phyloP scores from a whole-genome alignment of 2,329 filamentous ascomycete species.

The Talaromyces sp. region DNA sequence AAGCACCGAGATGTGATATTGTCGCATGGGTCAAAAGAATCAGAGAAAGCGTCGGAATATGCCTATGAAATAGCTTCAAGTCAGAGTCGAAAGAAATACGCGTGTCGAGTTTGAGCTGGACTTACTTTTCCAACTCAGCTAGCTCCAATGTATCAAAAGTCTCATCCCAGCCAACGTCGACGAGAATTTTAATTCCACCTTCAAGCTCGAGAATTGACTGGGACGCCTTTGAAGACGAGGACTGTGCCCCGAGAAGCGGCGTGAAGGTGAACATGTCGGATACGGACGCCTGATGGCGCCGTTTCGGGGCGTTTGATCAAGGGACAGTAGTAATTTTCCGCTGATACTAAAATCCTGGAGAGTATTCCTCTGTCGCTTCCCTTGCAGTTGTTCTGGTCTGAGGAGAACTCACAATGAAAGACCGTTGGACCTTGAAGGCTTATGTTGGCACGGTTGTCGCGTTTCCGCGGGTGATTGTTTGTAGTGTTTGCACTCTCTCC shows the following conservation, averaged over 20 bases:
- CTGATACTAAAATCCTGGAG: neutral
- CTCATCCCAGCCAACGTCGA: conserved; percentile 96
- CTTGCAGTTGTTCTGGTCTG: neutral
- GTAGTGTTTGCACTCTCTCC: conserved; percentile 8
- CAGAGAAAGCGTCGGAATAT: conserved; percentile 84
- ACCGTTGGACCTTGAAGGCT: neutral
- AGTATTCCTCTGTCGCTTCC: neutral
- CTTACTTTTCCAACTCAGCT: conserved; percentile 81
- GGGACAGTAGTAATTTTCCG: neutral
- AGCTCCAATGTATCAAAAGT: conserved; percentile 77
- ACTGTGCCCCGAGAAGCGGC: conserved; percentile 84
- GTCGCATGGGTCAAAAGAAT: conserved; percentile 94
- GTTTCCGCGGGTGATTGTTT: conserved; percentile 5
- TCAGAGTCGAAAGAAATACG: conserved; percentile 6
- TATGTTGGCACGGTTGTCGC: neutral
- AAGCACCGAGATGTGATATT: conserved; percentile 83
- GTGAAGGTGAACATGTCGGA: conserved; percentile 87
- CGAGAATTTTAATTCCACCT: conserved; percentile 88
- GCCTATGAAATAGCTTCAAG: conserved; percentile 45
- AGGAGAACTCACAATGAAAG: neutral
- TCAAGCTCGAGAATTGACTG: conserved; percentile 96
- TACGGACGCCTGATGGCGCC: conserved; percentile 7
- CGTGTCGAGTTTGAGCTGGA: neutral
- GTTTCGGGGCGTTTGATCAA: neutral
- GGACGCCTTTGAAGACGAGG: conserved; percentile 69